Evolutionary conservation across 169 alveolate genomes (phyloP), one percentile per base, ranked within the genome.

Genomic region (Pseudocohnilembus persalinus): DNA sequence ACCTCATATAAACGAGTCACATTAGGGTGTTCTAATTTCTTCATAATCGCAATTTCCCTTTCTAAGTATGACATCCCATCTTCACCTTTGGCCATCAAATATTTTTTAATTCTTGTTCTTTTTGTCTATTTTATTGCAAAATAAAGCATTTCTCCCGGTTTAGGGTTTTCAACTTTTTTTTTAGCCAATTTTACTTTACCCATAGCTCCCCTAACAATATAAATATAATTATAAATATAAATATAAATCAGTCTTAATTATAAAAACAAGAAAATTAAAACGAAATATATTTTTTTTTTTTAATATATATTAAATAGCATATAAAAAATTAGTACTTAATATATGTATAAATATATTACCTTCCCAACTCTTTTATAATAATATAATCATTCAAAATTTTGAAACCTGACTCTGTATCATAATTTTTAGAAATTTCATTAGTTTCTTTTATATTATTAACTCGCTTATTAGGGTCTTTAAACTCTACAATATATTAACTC

Each of bases 21-120:
- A 77, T 92, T 90, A 26, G 93, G 92, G 74, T 92, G 96, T 73
- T 89, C 84, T 26, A 92, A 81, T 74, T 90, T 92, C 87, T 92
- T 92, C 94, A 92, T 85, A 1, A 92, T 86, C 1, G 92, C 94
- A 0, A 92, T 90, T 68, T 92, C 96, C 31, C 75, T 83, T 63
- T 83, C 88, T 32, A 90, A 79, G 29, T 32, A 73, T 15, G 85
- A 65, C 29, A 73, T 29, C 24, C 88, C 93, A 16, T 88, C 77
- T 28, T 72, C 32, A 15, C 80, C 81, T 63, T 81, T 72, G 1
- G 89, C 64, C 26, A 89, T 76, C 0, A 89, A 73, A 4, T 85
- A 76, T 82, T 87, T 80, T 28, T 83, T 89, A 0, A 87, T 75
- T 64, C 83, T 83, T 31, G 74, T 86, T 76, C 78, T 85, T 32